phyloP scores from a whole-genome alignment of 768 basidiomycete species.

The Infundibulicybe gibba region DNA sequence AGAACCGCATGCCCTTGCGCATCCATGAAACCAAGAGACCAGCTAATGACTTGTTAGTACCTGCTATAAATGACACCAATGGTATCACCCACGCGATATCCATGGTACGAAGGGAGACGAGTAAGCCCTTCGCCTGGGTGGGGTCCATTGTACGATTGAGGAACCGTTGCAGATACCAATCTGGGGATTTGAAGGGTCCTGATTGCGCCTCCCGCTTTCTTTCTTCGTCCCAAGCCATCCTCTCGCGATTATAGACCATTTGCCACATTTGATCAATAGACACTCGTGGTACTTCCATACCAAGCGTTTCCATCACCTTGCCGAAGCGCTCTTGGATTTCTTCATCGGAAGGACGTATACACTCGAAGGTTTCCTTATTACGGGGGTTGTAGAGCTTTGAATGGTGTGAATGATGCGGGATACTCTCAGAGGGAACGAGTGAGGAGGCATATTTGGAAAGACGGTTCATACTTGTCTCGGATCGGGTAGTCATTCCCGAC shows the following conservation, averaged over 20 bases:
- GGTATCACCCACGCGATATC: constrained; percentile 61
- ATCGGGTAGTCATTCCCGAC: constrained; percentile 50
- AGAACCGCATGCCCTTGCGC: constrained; percentile 84
- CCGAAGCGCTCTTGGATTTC: constrained; percentile 83
- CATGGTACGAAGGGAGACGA: constrained; percentile 75
- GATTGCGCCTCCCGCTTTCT: constrained; percentile 60
- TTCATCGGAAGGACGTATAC: constrained; percentile 74
- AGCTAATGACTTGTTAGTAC: constrained; percentile 41
- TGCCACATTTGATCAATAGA: constrained; percentile 88
- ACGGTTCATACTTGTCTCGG: constrained; percentile 44
- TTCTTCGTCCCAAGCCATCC: constrained; percentile 74
- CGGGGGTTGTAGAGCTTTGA: constrained; percentile 55
- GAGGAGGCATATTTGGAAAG: constrained; percentile 64
- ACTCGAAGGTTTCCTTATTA: constrained; percentile 55
- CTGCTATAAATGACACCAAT: background rate
- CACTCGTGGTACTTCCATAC: constrained; percentile 57
- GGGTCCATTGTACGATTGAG: constrained; percentile 81
- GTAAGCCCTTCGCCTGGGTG: constrained; percentile 74
- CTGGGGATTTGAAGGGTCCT: constrained; percentile 69
- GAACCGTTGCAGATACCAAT: constrained; percentile 93
- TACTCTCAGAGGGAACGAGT: constrained; percentile 41
- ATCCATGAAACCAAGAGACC: constrained; percentile 74
- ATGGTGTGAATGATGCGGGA: constrained; percentile 40
- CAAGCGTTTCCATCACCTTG: constrained; percentile 68
- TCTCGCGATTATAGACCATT: constrained; percentile 81